phyloP scores from a whole-genome alignment of 805 yeast genomes.

The Kazachstania viticola region DNA sequence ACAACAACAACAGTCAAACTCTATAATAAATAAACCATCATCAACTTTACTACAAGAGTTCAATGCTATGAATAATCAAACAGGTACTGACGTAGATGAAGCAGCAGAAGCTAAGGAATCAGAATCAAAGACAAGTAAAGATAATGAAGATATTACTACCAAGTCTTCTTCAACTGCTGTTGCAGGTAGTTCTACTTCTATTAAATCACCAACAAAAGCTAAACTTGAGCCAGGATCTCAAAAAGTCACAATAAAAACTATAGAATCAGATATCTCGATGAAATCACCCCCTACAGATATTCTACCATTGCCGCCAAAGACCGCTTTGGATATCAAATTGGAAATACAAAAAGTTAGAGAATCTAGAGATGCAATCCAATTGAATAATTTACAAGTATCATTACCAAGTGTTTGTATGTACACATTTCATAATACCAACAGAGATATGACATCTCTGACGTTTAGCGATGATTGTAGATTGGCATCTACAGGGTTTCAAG shows the following conservation, averaged over 20 bases:
- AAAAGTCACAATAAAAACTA: slow-evolving; percentile 20
- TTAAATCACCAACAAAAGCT: neutral
- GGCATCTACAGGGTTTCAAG: slow-evolving; percentile 92
- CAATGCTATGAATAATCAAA: slow-evolving; percentile 43
- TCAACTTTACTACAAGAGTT: slow-evolving; percentile 53
- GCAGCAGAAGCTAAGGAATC: slow-evolving; percentile 2
- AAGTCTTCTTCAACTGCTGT: slow-evolving; percentile 14
- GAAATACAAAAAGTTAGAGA: slow-evolving; percentile 75
- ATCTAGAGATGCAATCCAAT: slow-evolving; percentile 58
- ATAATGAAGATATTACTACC: slow-evolving; percentile 5
- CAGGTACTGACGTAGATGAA: slow-evolving; percentile 4
- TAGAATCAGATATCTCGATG: slow-evolving; percentile 25
- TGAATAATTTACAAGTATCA: slow-evolving; percentile 62
- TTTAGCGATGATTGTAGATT: slow-evolving; percentile 81
- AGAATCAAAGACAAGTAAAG: slow-evolving; percentile 3
- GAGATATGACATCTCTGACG: slow-evolving; percentile 73
- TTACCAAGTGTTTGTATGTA: slow-evolving; percentile 96
- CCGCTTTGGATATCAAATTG: slow-evolving; percentile 66
- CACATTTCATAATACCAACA: slow-evolving; percentile 91
- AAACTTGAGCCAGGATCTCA: neutral
- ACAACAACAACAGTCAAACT: neutral
- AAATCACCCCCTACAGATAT: slow-evolving; percentile 66
- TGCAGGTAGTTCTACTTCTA: slow-evolving; percentile 9
- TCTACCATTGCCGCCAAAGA: slow-evolving; percentile 78
- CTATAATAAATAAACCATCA: slow-evolving; percentile 1